Evolutionary conservation across 1,139 yeast genomes (phyloP).

Genomic region (Diutina scorzettiae): DNA sequence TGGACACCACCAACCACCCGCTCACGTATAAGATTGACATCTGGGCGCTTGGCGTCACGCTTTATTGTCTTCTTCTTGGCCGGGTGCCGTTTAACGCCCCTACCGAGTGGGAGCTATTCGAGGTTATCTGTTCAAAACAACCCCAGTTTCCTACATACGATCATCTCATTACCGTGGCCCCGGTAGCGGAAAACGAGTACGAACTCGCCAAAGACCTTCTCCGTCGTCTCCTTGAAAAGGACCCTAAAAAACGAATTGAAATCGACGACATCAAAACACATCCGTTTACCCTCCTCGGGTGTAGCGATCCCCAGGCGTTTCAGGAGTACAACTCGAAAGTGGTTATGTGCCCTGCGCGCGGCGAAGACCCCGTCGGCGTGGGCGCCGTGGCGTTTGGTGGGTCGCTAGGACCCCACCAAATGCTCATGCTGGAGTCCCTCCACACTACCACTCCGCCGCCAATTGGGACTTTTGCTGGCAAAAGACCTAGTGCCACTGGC

Average conservation of each 20-base stretch:
- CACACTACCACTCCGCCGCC: constrained; percentile 11
- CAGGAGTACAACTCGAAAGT: constrained; percentile 15
- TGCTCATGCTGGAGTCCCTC: constrained; percentile 24
- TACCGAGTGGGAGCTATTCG: constrained; percentile 75
- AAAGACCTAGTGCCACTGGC: constrained; percentile 19
- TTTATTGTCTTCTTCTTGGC: constrained; percentile 83
- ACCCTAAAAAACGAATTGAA: constrained; percentile 58
- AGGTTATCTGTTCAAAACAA: constrained; percentile 59
- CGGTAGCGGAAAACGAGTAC: constrained; percentile 36
- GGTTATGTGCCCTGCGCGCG: constrained; percentile 16
- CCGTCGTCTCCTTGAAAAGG: constrained; percentile 50
- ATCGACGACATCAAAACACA: constrained; percentile 68
- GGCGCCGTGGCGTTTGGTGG: constrained; percentile 6
- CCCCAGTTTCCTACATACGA: constrained; percentile 48
- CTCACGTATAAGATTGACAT: constrained; percentile 76
- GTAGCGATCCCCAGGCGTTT: constrained; percentile 18
- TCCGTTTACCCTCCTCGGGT: constrained; percentile 58
- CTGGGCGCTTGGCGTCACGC: constrained; percentile 94
- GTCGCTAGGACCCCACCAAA: constrained; percentile 11
- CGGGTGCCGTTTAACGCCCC: constrained; percentile 84
- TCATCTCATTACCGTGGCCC: constrained; percentile 26
- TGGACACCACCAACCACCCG: constrained; percentile 30
- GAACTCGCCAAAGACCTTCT: constrained; percentile 58
- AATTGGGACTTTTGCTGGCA: constrained; percentile 21
- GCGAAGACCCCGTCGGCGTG: constrained; percentile 22